Evolutionary conservation across 768 basidiomycete species (phyloP).

Genomic region (Boletus rubropictus): DNA sequence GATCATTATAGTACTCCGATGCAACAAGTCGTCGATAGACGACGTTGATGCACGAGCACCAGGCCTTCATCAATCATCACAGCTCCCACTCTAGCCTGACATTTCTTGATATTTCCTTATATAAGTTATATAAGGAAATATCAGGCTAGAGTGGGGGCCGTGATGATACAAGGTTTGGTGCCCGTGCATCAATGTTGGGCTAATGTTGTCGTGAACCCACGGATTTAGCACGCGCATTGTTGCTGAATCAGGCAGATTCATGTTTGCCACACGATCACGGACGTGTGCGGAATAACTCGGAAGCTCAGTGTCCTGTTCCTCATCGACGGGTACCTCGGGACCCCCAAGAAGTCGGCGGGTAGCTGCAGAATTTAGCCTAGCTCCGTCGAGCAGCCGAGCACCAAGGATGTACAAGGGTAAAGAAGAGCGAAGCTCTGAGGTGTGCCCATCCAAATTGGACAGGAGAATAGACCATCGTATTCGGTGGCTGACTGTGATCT

Average conservation of each 20-base stretch:
- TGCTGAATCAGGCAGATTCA: constrained; percentile 60
- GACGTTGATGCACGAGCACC: too few species aligned
- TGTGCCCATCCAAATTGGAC: constrained; percentile 84
- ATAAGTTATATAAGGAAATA: too few species aligned
- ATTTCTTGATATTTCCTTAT: too few species aligned
- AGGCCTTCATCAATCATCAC: too few species aligned
- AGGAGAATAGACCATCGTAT: constrained; percentile 78
- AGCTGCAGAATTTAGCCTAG: constrained; percentile 60
- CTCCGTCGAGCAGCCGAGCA: constrained; percentile 65
- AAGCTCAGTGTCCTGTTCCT: constrained; percentile 65
- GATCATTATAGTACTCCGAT: too few species aligned
- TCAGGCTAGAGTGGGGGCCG: too few species aligned
- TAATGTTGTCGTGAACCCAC: constrained; percentile 44
- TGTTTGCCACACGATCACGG: constrained; percentile 80
- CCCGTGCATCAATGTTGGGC: constrained; percentile 29
- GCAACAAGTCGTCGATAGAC: too few species aligned
- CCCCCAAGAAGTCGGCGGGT: constrained; percentile 56
- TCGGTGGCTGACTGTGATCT: constrained; percentile 70
- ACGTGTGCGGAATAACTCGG: constrained; percentile 89
- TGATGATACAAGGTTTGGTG: constrained; percentile 12
- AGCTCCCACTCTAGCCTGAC: too few species aligned
- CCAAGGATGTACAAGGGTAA: constrained; percentile 85
- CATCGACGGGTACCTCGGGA: constrained; percentile 34
- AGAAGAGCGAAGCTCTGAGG: constrained; percentile 88
- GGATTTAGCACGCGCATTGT: constrained; percentile 61